Evolutionary conservation across 2,329 filamentous ascomycete genomes (phyloP), one percentile per base, ranked within the genome.

Genomic region (Mycogone perniciosa): DNA sequence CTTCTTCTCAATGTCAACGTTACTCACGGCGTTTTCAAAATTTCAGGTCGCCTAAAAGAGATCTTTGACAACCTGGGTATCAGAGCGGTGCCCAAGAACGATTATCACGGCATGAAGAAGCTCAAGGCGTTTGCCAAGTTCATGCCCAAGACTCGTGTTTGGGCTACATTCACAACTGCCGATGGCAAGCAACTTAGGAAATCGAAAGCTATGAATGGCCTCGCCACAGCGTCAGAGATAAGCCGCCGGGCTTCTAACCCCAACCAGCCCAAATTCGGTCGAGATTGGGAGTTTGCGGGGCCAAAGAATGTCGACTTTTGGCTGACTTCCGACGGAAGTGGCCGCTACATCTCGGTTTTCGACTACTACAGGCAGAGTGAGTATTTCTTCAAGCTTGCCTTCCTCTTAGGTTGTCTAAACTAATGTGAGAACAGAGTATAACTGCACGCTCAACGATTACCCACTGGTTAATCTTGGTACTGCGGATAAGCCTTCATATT

Each of bases 381-480:
- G 71, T 58, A 1, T 29, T 38, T 10, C 11, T 48, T 52, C 11
- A 52, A 33, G 37, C 45, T 6, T 35, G 6, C 31, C 13, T 4
- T 6, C 31, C 4, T 6, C 10, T 11, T n/a, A n/a, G 7, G 27
- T 40, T 13, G 20, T 3, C 5, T n/a, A 13, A 11, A 6, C 51
- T 53, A 47, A 53, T 43, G 34, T 29, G 33, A 34, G 20, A 31
- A 7, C 31, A 72, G 69, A 67, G 45, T 76, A 75, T 38, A 56
- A 57, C 0, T 48, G 67, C 1, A 60, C 42, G 0, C 53, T 71
- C 1, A 53, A 73, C 10, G 59, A 71, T 2, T 65, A 76, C 4
- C 84, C 86, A 0, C 72, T 89, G 1, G 65, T 91, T 55, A 89
- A 91, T 60, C 72, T 85, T 8, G 86, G 86, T 2, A 80, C 67